phyloP scores from a whole-genome alignment of 495 filamentous ascomycete genomes.

The Tuber brumale region DNA sequence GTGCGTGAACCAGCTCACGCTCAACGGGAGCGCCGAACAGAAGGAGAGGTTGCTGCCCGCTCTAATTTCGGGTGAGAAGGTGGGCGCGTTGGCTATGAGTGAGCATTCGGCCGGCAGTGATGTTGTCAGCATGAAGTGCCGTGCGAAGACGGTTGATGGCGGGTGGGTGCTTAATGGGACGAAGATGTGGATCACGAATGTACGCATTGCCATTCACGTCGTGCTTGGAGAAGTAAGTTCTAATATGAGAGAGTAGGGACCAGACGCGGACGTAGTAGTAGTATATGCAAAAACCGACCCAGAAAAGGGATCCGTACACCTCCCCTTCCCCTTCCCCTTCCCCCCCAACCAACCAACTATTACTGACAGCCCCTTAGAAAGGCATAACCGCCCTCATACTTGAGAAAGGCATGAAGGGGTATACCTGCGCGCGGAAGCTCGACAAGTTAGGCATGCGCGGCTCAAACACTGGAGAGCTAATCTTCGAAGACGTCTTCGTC shows the following conservation, averaged over 20 bases:
- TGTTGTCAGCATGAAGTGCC: constrained; percentile 91
- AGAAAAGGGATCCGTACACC: constrained; percentile 53
- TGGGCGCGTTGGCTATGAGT: constrained; percentile 93
- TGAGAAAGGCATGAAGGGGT: constrained; percentile 60
- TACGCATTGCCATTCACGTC: constrained; percentile 39
- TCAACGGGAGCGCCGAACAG: constrained; percentile 76
- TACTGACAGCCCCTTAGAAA: constrained; percentile 46
- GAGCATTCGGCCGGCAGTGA: constrained; percentile 87
- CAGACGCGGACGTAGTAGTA: constrained; percentile 80
- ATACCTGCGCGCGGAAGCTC: constrained; percentile 81
- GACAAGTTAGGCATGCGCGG: constrained; percentile 99
- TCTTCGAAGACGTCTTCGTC: constrained; percentile 90
- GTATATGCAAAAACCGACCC: constrained; percentile 95
- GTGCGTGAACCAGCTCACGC: constrained; percentile 90
- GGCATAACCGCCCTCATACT: constrained; percentile 95
- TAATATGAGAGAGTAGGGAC: constrained; percentile 52
- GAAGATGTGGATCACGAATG: constrained; percentile 99
- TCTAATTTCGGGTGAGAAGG: constrained; percentile 69
- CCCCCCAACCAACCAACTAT: background rate
- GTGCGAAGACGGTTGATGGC: constrained; percentile 64
- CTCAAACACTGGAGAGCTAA: constrained; percentile 88
- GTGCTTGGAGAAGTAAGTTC: background rate
- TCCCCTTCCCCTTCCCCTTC: no score
- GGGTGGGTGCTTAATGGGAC: constrained; percentile 82
- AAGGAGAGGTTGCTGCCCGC: constrained; percentile 74